Conservation (phyloP, 108 stramenopile species). For the Cylindrotheca closterium region DNA sequence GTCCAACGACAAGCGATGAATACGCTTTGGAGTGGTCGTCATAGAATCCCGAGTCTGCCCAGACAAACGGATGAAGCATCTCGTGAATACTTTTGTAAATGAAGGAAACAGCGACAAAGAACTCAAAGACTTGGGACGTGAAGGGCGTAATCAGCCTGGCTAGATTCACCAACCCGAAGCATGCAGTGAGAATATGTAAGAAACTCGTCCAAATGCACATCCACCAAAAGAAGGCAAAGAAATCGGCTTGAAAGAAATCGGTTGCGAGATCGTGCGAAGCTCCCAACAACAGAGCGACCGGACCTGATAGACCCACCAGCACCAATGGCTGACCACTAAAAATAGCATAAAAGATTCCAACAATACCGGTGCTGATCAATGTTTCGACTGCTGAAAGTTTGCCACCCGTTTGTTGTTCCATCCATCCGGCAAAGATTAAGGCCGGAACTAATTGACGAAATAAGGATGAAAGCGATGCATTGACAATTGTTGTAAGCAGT, state of each 20-base stretch:
- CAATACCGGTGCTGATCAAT: conserved; percentile 40
- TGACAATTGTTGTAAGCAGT: too few species aligned
- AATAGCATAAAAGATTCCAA: conserved; percentile 57
- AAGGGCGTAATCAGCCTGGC: conserved; percentile 57
- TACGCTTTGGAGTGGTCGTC: conserved; percentile 17
- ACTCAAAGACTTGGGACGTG: conserved; percentile 58
- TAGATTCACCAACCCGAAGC: conserved; percentile 29
- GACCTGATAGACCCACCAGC: conserved; percentile 61
- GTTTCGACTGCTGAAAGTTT: conserved; percentile 37
- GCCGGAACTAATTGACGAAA: conserved; percentile 54
- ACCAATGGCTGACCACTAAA: conserved; percentile 65
- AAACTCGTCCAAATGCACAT: conserved; percentile 47
- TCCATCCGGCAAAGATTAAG: conserved; percentile 49
- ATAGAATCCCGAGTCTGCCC: not conserved
- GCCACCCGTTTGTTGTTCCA: conserved; percentile 37
- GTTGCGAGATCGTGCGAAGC: conserved; percentile 41
- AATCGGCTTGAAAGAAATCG: conserved; percentile 26
- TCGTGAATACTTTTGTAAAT: conserved; percentile 30
- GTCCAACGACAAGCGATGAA: conserved; percentile 35
- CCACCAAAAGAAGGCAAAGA: conserved; percentile 53
- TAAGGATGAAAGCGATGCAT: conserved; percentile 48
- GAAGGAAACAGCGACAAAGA: conserved; percentile 54
- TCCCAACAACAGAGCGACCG: conserved; percentile 45
- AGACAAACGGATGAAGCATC: conserved; percentile 32
- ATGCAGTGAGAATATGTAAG: conserved; percentile 31